These are phyloP conservation scores for Rhodotorula glutinis DNA, from an alignment of 1,284 basidiomycete species.

Conservation along the genomic window DNA sequence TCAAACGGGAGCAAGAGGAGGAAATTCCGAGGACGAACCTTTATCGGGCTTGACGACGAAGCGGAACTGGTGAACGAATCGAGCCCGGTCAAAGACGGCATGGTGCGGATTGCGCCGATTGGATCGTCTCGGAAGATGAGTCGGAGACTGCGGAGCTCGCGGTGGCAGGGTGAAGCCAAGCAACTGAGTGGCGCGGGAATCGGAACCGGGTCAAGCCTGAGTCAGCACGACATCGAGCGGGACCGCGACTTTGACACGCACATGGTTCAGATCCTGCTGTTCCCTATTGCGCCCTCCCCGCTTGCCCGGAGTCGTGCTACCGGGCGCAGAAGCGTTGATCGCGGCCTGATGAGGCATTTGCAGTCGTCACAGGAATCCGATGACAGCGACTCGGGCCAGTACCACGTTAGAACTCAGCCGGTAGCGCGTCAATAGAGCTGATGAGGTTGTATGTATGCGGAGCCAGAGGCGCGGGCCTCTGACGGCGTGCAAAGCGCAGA, in stretches of 20 bases:
- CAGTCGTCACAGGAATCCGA: no score
- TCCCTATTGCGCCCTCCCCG: slow-evolving; percentile 1
- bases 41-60: slow-evolving; percentile 81
- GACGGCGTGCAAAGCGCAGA: slow-evolving; percentile 4
- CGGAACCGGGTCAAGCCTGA: not conserved
- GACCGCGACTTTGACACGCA: not conserved
- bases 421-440: not conserved
- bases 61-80: slow-evolving; percentile 86
- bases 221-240: not conserved
- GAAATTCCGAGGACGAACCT: slow-evolving; percentile 11
- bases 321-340: not conserved
- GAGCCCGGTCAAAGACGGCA: slow-evolving; percentile 28
- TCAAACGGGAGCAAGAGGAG: no score
- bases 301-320: not conserved
- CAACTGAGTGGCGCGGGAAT: slow-evolving; percentile 26
- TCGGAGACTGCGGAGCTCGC: slow-evolving; percentile 25
- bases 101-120: slow-evolving; percentile 12
- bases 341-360: not conserved
- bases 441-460: not conserved
- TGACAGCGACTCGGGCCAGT: no score
- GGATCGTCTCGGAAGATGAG: slow-evolving; percentile 26
- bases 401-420: no score
- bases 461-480: slow-evolving; percentile 3
- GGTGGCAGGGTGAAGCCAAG: slow-evolving; percentile 43
- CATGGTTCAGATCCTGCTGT: slow-evolving; percentile 25